Conservation (phyloP, 208 protist species). For the Plasmodiophora brassicae region DNA sequence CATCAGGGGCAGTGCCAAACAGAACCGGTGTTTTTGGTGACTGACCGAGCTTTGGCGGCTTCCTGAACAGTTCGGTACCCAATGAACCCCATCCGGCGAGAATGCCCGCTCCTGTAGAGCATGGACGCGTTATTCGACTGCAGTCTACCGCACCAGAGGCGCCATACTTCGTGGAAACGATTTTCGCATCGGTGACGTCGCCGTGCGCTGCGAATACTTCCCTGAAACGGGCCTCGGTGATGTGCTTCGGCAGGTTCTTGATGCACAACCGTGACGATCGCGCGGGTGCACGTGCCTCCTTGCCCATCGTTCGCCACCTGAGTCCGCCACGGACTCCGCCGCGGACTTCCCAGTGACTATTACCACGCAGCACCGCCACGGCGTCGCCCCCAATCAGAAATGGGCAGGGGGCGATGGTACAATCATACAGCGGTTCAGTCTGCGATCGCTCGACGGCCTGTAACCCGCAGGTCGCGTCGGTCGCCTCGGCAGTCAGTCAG, state of each 20-base stretch:
- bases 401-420: no score
- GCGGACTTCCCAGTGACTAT: no score
- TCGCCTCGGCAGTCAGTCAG: no score
- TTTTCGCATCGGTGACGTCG: conserved; percentile 19
- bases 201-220: neutral
- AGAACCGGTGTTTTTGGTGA: no score
- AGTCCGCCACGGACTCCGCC: neutral
- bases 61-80: neutral
- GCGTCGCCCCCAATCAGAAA: no score
- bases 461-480: no score
- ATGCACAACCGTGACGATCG: neutral
- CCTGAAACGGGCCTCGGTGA: neutral
- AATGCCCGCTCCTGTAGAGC: neutral
- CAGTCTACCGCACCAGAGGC: neutral
- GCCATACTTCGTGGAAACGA: neutral
- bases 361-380: no score
- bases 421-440: no score
- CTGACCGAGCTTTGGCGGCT: neutral
- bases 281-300: neutral
- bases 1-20: neutral
- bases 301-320: neutral
- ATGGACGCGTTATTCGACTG: no score
- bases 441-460: no score
- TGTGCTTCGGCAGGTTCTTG: conserved; percentile 22
- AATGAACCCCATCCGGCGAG: neutral